A percentile compares a stretch with the other conserved stretches of the same genome.
Evolutionary conservation across 768 basidiomycete species (phyloP).

Genomic region (Podaxis mareebaensis): DNA sequence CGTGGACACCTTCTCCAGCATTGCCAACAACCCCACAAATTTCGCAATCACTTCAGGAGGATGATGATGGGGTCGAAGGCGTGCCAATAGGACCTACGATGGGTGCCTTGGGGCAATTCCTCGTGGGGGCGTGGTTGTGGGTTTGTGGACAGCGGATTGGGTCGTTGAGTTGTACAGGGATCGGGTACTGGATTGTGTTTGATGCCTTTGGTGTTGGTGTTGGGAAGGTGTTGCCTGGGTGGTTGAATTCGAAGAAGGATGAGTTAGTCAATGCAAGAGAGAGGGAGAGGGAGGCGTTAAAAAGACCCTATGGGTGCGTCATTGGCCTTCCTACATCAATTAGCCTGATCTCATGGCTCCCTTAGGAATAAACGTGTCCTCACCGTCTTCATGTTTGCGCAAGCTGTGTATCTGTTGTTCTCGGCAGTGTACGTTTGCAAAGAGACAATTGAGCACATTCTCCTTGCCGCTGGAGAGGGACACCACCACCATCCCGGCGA

Average conservation of each 20-base stretch:
- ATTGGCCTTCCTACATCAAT: not conserved
- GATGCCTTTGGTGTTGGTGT: conserved; percentile 82
- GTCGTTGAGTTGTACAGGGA: conserved; percentile 82
- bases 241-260: conserved; percentile 31
- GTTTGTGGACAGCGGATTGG: conserved; percentile 86
- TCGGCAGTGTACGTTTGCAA: conserved; percentile 95
- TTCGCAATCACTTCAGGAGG: conserved; percentile 2
- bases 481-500: conserved; percentile 65
- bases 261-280: conserved; percentile 20
- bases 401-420: conserved; percentile 93
- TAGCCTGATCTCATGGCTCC: conserved; percentile 15
- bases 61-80: conserved; percentile 15
- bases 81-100: conserved; percentile 26
- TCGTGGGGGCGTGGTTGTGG: conserved; percentile 80
- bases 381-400: conserved; percentile 80
- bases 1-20: conserved; percentile 64
- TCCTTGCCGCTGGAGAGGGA: conserved; percentile 66
- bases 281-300: conserved; percentile 42
- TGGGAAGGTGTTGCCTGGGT: conserved; percentile 44
- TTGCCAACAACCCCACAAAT: conserved; percentile 35
- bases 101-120: conserved; percentile 47
- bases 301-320: conserved; percentile 57
- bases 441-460: conserved; percentile 90
- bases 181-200: conserved; percentile 97
- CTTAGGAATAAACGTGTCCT: conserved; percentile 64